Evolutionary conservation across 129 eudicot genomes (phyloP).

Genomic region (Saposhnikovia divaricata): DNA sequence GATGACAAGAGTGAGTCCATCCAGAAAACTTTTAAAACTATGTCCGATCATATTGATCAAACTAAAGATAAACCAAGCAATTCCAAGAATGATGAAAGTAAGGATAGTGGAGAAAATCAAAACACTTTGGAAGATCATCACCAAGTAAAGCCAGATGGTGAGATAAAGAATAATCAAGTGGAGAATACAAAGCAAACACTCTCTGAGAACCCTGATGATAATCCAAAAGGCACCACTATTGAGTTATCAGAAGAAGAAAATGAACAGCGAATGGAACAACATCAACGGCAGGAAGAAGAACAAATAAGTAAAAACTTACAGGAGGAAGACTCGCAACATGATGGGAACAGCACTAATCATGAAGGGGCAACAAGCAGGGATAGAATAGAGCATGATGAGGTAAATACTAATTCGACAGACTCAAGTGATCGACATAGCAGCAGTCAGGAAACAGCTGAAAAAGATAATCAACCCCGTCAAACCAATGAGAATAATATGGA

Average conservation of each 20-base stretch:
- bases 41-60: neutral
- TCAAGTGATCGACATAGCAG: constrained; percentile 19
- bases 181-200: neutral
- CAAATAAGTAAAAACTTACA: constrained; percentile 5
- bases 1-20: neutral
- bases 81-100: neutral
- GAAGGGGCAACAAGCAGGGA: constrained; percentile 29
- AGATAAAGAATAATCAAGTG: constrained; percentile 11
- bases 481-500: constrained; percentile 12
- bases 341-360: neutral
- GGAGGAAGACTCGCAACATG: constrained; percentile 16
- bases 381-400: constrained; percentile 37
- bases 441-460: neutral
- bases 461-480: neutral
- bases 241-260: constrained; percentile 36
- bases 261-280: constrained; percentile 32
- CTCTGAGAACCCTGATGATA: neutral
- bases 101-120: neutral
- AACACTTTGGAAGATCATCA: neutral
- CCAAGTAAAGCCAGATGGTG: constrained; percentile 1
- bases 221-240: neutral
- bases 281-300: constrained; percentile 27
- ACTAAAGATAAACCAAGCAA: constrained; percentile 6
- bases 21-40: neutral
- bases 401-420: constrained; percentile 14